Evolutionary conservation across 108 stramenopile genomes (phyloP), one percentile per base, ranked within the genome.

Genomic region (Epipyxis sp.): DNA sequence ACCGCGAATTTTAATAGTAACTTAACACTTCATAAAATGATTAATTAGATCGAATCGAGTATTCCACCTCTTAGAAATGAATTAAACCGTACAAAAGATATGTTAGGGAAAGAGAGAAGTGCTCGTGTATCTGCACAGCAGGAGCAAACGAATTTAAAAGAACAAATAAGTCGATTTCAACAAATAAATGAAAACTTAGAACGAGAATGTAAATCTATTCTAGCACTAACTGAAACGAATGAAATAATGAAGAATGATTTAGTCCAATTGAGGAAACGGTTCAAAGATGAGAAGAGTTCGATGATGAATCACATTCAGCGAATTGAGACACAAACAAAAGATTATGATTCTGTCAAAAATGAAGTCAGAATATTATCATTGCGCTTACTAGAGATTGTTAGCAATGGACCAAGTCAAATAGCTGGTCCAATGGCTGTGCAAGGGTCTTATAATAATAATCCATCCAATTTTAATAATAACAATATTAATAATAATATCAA

Each of bases 171-270:
- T 29, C 20, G 25, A 65, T 65, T 35, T 6, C 30, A 65, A 25
- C 6, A 29, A 6, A 65, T 3, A 6, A 65, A 35, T 32, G 61
- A 65, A 65, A 65, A 65, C 25, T 32, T 65, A 37, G 61, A 65
- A 6, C 27, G 61, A 13, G 61, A 65, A 10, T 29, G 30, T 6
- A 65, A 65, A 25, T 16, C 61, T 6, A 6, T 65, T 3, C 61
- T 32, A 35, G 61, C 6, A 35, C 34, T 65, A 65, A 29, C 10
- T 6, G 61, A 65, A 25, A 32, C 61, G 35, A 65, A 65, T 65
- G 61, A 65, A 25, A 65, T 65, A 13, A 10, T 65, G 61, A 65
- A 65, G 35, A 65, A 65, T 37, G 61, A 65, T 25, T 37, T 65
- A 32, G 35, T 6, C 3, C 3, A 10, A 6, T 29, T 65, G 61